phyloP scores from a whole-genome alignment of 805 yeast genomes.

The Blastobotrys parvus region DNA sequence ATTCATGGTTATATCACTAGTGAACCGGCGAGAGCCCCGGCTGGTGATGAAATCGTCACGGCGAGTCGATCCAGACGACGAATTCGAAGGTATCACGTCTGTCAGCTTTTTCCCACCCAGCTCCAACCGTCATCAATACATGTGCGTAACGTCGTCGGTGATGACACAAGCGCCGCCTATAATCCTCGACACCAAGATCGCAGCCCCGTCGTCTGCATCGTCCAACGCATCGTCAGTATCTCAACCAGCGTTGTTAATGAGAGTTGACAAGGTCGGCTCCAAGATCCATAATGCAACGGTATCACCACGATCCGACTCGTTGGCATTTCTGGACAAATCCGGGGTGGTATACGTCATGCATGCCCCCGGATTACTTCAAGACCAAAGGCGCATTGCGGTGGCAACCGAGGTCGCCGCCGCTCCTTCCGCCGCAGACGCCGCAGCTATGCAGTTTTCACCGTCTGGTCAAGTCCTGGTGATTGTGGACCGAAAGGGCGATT shows the following conservation, averaged over 20 bases:
- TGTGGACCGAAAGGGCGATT: constrained; percentile 72
- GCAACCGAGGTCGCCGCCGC: constrained; percentile 78
- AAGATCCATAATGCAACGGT: constrained; percentile 64
- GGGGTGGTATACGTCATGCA: constrained; percentile 68
- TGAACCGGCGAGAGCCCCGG: constrained; percentile 55
- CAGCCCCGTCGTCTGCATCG: constrained; percentile 4
- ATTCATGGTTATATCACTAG: constrained; percentile 63
- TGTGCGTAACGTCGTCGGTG: constrained; percentile 37
- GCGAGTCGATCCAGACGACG: constrained; percentile 54
- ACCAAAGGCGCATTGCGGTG: constrained; percentile 51
- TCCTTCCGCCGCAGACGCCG: constrained; percentile 63
- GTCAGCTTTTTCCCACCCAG: constrained; percentile 64
- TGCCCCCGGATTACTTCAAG: constrained; percentile 45
- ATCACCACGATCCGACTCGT: constrained; percentile 80
- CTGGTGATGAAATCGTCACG: constrained; percentile 61
- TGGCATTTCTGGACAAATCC: constrained; percentile 70
- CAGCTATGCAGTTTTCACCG: constrained; percentile 63
- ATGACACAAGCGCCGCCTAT: constrained; percentile 61
- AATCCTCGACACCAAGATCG: constrained; percentile 53
- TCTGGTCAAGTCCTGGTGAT: constrained; percentile 74
- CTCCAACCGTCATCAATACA: constrained; percentile 20
- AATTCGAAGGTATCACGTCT: constrained; percentile 85
- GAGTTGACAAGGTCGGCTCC: constrained; percentile 74
- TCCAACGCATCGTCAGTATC: constrained; percentile 15
- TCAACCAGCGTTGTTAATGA: constrained; percentile 46